Evolutionary conservation across 2,329 filamentous ascomycete species (phyloP), one percentile per base, ranked within the genome.

Genomic region (Thelonectria rubi): DNA sequence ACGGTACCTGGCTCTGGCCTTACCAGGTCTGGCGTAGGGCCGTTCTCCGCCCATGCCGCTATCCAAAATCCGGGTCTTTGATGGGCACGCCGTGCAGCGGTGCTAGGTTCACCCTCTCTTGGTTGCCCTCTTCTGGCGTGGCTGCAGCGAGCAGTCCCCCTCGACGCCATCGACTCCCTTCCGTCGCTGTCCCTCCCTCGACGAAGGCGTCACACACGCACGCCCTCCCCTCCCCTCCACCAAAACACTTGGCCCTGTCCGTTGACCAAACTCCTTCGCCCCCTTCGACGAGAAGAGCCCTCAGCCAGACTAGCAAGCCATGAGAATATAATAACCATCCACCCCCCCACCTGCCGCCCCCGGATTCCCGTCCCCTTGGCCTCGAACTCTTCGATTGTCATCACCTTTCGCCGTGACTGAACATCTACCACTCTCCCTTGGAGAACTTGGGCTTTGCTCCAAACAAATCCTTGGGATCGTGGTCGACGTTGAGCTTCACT

Each of bases 321-420:
- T 46, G 63, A 65, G 67, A 73, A 71, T 73, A 73, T 73, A 73
- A 73, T 72, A 71, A 65, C 63, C 71, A 70, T 71, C 68, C 71
- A 69, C 71, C 58, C 71, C 71, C 68, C 71, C 71, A 70, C 69
- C 69, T 65, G 55, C 66, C 59, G 58, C 67, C 70, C 71, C 71
- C 71, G 70, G 71, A 73, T 73, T 73, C 69, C 65, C 64, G 59
- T 69, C 62, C 63, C 69, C 66, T 72, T 72, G 70, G 64, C 66
- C 62, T 72, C 66, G 62, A 70, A 65, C 67, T 71, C 64, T 57
- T 66, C 51, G 62, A 58, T 62, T 62, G 58, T 54, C 60, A 50
- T 62, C 50, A 15, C 34, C 49, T 56, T 56, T 58, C 58, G 52
- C 50, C 51, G 67, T 63, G 62, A 65, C 58, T 53, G 39, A 60